Evolutionary conservation across 176 grass and related monocot species (phyloP), one percentile per base, ranked within the genome.

Genomic region (Lolium multiflorum): DNA sequence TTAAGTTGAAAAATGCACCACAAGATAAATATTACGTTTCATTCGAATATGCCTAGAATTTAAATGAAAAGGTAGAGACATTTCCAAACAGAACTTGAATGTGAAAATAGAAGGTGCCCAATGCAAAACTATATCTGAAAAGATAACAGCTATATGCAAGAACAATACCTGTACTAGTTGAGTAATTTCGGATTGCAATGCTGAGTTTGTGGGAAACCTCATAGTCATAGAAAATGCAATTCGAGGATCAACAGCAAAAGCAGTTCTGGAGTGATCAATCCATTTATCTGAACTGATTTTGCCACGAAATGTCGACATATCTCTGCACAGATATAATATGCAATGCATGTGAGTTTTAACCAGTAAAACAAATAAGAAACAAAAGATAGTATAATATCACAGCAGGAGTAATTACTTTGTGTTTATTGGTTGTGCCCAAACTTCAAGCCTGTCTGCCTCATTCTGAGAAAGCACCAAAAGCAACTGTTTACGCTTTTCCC

Each of bases 341-440:
- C 18, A 77, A 25, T 17, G 78, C 58, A 61, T 71, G n/a, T 75
- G 17, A 89, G 56, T 67, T 72, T 25, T 3, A 77, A 81, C 15
- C 77, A 51, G 80, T 50, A 38, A 78, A 18, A 84, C 37, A 65
- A 85, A 78, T 63, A 87, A 67, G 14, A 82, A 89, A 77, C 59
- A 86, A 61, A 79, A 66, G 75, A 64, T 20, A 76, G 48, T 31
- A 80, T 64, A 62, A 76, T 56, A 64, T 74, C 67, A 66, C 9
- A 4, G 43, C 59, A 65, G 46, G 52, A 83, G 61, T 66, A 66
- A 37, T 68, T 99, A 96, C 97, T 99, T 99, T 31, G 89, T 96
- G 87, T 99, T 96, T 88, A 94, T 80, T 59, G 92, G 97, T 81
- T 99, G 94, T 74, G 97, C 94, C 97, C 97, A 99, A 71, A 99